Percentiles rank a stretch among this genome's conserved stretches.
phyloP scores from a whole-genome alignment of 1,139 yeast species.

The Blastobotrys petasosporus region DNA sequence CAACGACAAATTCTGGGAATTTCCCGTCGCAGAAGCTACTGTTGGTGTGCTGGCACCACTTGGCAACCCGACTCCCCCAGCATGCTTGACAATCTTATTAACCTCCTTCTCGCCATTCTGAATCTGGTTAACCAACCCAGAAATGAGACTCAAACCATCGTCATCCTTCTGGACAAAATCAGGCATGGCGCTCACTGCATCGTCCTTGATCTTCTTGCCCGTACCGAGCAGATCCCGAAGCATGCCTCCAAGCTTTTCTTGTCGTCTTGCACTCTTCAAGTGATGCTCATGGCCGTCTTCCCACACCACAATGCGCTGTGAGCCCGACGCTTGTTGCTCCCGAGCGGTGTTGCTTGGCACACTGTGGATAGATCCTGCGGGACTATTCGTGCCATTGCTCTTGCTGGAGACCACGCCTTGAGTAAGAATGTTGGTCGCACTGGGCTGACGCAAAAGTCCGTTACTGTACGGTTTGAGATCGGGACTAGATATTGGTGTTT shows the following conservation, averaged over 20 bases:
- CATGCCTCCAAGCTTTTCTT: conserved; percentile 83
- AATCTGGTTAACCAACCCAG: conserved; percentile 71
- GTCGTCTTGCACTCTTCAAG: conserved; percentile 70
- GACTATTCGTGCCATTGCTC: conserved; percentile 10
- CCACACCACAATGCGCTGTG: conserved; percentile 17
- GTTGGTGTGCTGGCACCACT: conserved; percentile 25
- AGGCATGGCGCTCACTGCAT: conserved; percentile 82
- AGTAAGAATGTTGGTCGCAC: conserved; percentile 6
- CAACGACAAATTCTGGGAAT: conserved; percentile 33
- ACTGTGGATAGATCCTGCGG: conserved; percentile 10
- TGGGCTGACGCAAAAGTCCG: conserved; percentile 12
- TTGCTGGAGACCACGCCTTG: conserved; percentile 1
- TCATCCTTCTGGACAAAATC: conserved; percentile 38
- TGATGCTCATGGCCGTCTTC: conserved; percentile 83
- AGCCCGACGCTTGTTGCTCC: not conserved
- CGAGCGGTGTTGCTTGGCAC: not conserved
- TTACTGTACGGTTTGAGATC: conserved; percentile 4
- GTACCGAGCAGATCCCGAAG: conserved; percentile 70
- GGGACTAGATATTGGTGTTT: conserved; percentile 9
- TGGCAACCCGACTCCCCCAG: conserved; percentile 32
- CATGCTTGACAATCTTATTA: conserved; percentile 16
- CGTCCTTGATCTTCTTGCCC: conserved; percentile 72
- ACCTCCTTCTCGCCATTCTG: conserved; percentile 32
- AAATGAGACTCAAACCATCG: conserved; percentile 62
- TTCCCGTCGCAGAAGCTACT: conserved; percentile 28